Base-by-base conservation (phyloP, 495 filamentous ascomycete genomes). In the Thozetella sp. region DNA sequence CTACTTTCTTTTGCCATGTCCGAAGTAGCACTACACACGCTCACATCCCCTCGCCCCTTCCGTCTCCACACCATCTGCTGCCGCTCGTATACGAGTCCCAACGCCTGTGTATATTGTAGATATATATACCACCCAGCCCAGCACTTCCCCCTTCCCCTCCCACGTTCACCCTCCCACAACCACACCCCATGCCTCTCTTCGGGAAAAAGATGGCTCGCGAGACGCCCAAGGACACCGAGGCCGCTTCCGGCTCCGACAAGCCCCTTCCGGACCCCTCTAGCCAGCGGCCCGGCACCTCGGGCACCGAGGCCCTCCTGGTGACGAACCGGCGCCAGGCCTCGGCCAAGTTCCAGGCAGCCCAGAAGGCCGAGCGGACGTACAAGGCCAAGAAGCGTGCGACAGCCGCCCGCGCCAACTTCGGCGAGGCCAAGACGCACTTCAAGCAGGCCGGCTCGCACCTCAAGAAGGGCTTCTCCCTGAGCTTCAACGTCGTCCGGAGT, bases 261-360 rank as follows among this genome's bases (percentile, higher is more conserved):
- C 43, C 43, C 43, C 43, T 48, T 10, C 43, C 43, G 11, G 43
- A 48, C 43, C 43, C 43, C 11, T 48, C 43, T n/a, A 20, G 10
- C 25, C 53, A 64, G 12, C 63, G 69, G 3, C 69, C 69, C 4
- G 64, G 64, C 24, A 72, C 70, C n/a, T 63, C 69, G 1, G 63
- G 62, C 25, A 75, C 72, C 22, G 66, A 69, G 26, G 58, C 63
- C n/a, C 57, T 71, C 26, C 69, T 75, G 25, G 40, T 60, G n/a
- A 51, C 61, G 30, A 53, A 63, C 46, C 61, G 63, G 17, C 65
- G 58, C 22, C 58, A 43, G 23, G 69, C 69, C 53, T 64, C 67
- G 0, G 63, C 65, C 2, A 51, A 63, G 20, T 63, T 67, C 34
- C 27, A 59, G 24, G 50, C 62, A 10, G 72, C 72, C 22, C 59